These are phyloP conservation scores for Xylaria arbuscula DNA, from an alignment of 2,329 filamentous ascomycete genomes.

Conservation along the genomic window DNA sequence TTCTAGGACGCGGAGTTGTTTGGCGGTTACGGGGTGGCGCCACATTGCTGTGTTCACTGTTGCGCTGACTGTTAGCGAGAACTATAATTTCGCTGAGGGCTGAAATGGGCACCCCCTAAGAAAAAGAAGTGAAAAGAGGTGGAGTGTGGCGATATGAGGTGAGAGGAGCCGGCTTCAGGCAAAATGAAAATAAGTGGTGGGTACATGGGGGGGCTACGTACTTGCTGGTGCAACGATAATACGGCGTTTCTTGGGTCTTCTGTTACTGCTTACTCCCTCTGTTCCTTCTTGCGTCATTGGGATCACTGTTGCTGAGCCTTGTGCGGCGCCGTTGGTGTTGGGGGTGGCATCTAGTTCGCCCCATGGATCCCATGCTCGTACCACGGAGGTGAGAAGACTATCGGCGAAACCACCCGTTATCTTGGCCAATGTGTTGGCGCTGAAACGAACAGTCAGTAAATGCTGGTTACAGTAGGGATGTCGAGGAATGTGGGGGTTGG, in stretches of 20 bases:
- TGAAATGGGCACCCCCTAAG: no score
- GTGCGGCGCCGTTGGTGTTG: neutral
- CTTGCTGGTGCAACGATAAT: constrained; percentile 75
- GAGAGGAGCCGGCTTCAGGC: no score
- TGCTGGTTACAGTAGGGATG: neutral
- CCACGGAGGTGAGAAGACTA: constrained; percentile 76
- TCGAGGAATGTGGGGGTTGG: neutral
- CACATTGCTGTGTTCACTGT: constrained; percentile 95
- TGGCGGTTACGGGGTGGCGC: constrained; percentile 81
- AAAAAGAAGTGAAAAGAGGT: neutral
- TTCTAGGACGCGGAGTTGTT: constrained; percentile 75
- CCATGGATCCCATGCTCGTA: constrained; percentile 89
- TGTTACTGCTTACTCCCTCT: constrained; percentile 18
- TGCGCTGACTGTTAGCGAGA: neutral
- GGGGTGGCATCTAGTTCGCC: constrained; percentile 62
- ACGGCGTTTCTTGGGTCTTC: constrained; percentile 61
- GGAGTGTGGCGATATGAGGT: neutral
- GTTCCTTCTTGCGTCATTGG: constrained; percentile 4
- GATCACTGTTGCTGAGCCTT: constrained; percentile 12
- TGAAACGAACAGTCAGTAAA: constrained; percentile 47
- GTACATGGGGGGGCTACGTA: constrained; percentile 27
- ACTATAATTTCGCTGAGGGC: no score
- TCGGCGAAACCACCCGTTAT: constrained; percentile 82
- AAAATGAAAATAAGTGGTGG: neutral
- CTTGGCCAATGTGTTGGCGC: constrained; percentile 88